Evolutionary conservation across 1,139 yeast genomes (phyloP).

Genomic region (Diutina sp.): DNA sequence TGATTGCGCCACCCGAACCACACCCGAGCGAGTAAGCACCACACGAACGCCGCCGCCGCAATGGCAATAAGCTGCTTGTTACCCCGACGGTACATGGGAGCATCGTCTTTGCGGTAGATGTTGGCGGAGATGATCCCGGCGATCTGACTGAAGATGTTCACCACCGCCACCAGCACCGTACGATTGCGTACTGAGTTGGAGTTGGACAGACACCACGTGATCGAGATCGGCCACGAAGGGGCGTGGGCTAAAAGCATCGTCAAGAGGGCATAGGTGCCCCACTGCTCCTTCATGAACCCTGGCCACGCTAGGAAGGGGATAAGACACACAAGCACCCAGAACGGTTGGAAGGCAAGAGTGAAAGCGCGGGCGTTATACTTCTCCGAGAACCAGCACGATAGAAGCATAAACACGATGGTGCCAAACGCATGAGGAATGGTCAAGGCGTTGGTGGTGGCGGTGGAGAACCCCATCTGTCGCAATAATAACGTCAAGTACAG

Average conservation of each 20-base stretch:
- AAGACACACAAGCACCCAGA: neutral
- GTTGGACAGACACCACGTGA: conserved; percentile 12
- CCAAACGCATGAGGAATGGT: neutral
- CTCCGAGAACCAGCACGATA: neutral
- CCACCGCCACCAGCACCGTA: conserved; percentile 13
- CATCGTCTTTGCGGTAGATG: neutral
- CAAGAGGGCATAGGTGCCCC: neutral
- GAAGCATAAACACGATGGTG: neutral
- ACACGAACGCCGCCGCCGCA: conserved; percentile 3
- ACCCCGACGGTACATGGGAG: neutral
- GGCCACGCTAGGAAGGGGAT: neutral
- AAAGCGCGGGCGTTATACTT: neutral
- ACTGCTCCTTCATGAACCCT: neutral
- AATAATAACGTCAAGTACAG: neutral
- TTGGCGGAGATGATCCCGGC: conserved; percentile 9
- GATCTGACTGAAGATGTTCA: conserved; percentile 12
- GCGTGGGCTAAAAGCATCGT: neutral
- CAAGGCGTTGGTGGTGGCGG: neutral
- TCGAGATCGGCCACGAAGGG: conserved; percentile 9
- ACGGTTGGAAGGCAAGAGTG: neutral
- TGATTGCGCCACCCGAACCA: conserved; percentile 38
- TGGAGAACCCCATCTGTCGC: neutral
- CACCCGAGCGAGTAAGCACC: conserved; percentile 7
- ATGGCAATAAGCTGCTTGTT: neutral
- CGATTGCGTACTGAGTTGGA: conserved; percentile 11